Evolutionary conservation across 73 alveolate species (phyloP), one percentile per base, ranked within the genome.

Genomic region (Durusdinium trenchii): DNA sequence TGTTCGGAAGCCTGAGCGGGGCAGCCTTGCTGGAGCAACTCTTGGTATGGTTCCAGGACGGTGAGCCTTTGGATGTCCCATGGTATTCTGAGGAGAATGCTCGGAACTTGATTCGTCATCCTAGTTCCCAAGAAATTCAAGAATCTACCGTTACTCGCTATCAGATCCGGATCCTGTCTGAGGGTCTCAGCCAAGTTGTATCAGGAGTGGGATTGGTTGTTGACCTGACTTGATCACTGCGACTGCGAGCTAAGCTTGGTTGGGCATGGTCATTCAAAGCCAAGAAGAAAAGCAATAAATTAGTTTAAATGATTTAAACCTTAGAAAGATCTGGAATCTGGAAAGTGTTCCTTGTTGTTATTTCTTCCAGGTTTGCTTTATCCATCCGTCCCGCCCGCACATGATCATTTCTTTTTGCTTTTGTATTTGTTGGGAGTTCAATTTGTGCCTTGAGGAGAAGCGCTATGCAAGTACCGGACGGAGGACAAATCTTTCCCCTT

Each of bases 201-300:
- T 52, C 94, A 47, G 92, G 92, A 36, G 45, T 54, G 64, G 64
- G 28, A n/a, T n/a, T n/a, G n/a, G n/a, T n/a, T n/a, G n/a, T n/a
- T n/a, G n/a, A n/a, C n/a, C n/a, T n/a, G n/a, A n/a, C n/a, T n/a
- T n/a, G n/a, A n/a, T n/a, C n/a, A n/a, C n/a, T n/a, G n/a, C n/a
- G n/a, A n/a, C n/a, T n/a, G n/a, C n/a, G n/a, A n/a, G n/a, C n/a
- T n/a, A n/a, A n/a, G n/a, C n/a, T n/a, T n/a, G n/a, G n/a, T n/a
- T n/a, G n/a, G n/a, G n/a, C n/a, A n/a, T n/a, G n/a, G n/a, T n/a
- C n/a, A n/a, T n/a, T n/a, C n/a, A n/a, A n/a, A n/a, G n/a, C n/a
- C n/a, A n/a, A n/a, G n/a, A n/a, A n/a, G n/a, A n/a, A n/a, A n/a
- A n/a, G n/a, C n/a, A n/a, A n/a, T n/a, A n/a, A n/a, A n/a, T n/a